phyloP scores from a whole-genome alignment of 169 alveolate species.

The Eimeria tenella region DNA sequence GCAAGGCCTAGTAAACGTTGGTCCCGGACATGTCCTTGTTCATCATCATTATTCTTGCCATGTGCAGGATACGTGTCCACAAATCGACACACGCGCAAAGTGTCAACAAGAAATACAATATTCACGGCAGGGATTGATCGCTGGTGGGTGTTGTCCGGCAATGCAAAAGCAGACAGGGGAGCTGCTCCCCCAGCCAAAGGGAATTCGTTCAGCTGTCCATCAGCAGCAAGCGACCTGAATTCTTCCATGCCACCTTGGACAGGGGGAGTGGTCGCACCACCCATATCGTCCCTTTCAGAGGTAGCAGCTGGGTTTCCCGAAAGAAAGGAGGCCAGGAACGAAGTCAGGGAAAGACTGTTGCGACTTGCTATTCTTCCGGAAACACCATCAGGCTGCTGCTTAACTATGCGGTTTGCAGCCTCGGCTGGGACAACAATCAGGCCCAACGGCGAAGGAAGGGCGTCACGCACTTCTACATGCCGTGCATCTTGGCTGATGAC shows the following conservation, averaged over 20 bases:
- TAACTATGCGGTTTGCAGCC: slow-evolving; percentile 64
- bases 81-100: slow-evolving; percentile 46
- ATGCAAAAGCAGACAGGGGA: not conserved
- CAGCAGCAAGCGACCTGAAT: not conserved
- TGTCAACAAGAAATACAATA: slow-evolving; percentile 58
- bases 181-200: slow-evolving; percentile 14
- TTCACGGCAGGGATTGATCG: slow-evolving; percentile 58
- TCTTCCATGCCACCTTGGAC: slow-evolving; percentile 22
- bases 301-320: not conserved
- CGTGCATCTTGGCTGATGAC: slow-evolving; percentile 76
- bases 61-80: slow-evolving; percentile 10
- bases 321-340: slow-evolving; percentile 57
- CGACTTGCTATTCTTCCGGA: slow-evolving; percentile 37
- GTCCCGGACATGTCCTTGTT: not conserved
- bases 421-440: slow-evolving; percentile 60
- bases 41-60: not conserved
- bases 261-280: not conserved
- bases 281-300: not conserved
- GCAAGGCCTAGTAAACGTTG: slow-evolving; percentile 44
- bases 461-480: slow-evolving; percentile 78
- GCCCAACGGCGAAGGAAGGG: slow-evolving; percentile 63
- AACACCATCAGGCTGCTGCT: slow-evolving; percentile 2
- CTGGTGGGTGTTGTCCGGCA: not conserved
- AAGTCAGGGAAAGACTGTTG: slow-evolving; percentile 19
- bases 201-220: not conserved